A percentile compares a stretch with the other conserved stretches of the same genome.
These are phyloP conservation scores for Geranomyces michiganensis DNA, from an alignment of 192 early-diverging fungal genomes.

Conservation along the genomic window DNA sequence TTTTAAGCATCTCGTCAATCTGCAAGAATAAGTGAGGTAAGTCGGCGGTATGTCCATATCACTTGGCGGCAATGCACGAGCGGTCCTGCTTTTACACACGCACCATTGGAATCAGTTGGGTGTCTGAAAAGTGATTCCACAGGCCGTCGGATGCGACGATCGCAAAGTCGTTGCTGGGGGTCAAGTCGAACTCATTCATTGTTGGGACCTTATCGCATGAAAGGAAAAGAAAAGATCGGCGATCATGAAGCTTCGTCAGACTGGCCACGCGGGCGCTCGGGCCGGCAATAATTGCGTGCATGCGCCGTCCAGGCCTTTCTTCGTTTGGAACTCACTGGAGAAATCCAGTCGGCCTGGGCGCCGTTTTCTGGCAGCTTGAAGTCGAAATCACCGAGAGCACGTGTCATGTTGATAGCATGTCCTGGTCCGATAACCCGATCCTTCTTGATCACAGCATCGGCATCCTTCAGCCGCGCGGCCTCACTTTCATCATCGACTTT, in stretches of 20 bases:
- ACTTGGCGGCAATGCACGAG: too few species aligned
- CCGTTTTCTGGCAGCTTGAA: constrained; percentile 33
- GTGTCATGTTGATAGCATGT: constrained; percentile 38
- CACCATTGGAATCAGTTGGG: constrained; percentile 26
- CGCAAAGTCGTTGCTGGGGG: constrained; percentile 22
- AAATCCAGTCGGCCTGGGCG: constrained; percentile 32
- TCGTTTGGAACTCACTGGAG: too few species aligned
- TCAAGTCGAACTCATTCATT: constrained; percentile 10
- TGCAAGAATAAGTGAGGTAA: neutral
- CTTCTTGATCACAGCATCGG: constrained; percentile 23
- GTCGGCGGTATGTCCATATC: too few species aligned
- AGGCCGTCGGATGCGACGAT: constrained; percentile 36
- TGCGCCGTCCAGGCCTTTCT: too few species aligned
- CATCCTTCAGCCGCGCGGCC: constrained; percentile 22
- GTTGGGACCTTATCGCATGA: constrained; percentile 28
- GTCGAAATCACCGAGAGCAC: constrained; percentile 37
- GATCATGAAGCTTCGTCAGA: too few species aligned
- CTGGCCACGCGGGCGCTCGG: neutral
- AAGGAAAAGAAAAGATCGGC: too few species aligned
- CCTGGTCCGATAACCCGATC: constrained; percentile 31
- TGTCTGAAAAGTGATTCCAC: constrained; percentile 24
- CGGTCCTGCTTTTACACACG: neutral
- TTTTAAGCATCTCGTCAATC: constrained; percentile 28
- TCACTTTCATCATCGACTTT: constrained; percentile 33
- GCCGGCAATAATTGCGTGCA: too few species aligned